These are phyloP conservation scores for Solanum paucissectum DNA, from an alignment of 257 asterid genomes.

Conservation along the genomic window DNA sequence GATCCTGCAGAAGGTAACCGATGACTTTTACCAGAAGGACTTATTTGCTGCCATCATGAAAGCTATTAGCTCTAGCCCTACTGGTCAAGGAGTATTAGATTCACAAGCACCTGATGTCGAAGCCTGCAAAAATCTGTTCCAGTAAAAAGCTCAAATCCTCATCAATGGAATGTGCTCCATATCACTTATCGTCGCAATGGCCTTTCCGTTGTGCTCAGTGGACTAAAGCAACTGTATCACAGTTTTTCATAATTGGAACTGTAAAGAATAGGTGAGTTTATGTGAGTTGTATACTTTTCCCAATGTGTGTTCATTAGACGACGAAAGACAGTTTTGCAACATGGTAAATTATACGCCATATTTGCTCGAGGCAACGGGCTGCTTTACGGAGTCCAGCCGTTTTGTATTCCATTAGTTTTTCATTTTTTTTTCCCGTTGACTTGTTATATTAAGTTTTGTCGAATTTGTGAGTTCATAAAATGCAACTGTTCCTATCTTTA, in stretches of 20 bases:
- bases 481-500: slow-evolving; percentile 10
- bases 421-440: slow-evolving; percentile 3
- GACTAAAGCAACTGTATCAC: neutral
- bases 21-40: slow-evolving; percentile 50
- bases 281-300: slow-evolving; percentile 31
- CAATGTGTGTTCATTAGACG: slow-evolving; percentile 14
- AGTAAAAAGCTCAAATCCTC: slow-evolving; percentile 14
- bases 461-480: slow-evolving; percentile 37
- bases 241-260: neutral
- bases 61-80: slow-evolving; percentile 25
- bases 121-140: slow-evolving; percentile 56
- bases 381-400: neutral
- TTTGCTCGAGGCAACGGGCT: slow-evolving; percentile 16
- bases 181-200: slow-evolving; percentile 2
- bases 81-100: slow-evolving; percentile 46
- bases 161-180: neutral
- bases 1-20: slow-evolving; percentile 45
- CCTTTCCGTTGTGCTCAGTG: neutral
- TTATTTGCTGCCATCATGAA: slow-evolving; percentile 28
- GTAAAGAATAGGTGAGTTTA: slow-evolving; percentile 12
- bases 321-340: slow-evolving; percentile 12
- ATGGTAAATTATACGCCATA: slow-evolving; percentile 31
- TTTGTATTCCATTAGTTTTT: slow-evolving; percentile 47
- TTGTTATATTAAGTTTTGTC: slow-evolving; percentile 27
- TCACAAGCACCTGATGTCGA: slow-evolving; percentile 53